phyloP scores from a whole-genome alignment of 2,329 filamentous ascomycete species.

The Hypoxylon sp. region DNA sequence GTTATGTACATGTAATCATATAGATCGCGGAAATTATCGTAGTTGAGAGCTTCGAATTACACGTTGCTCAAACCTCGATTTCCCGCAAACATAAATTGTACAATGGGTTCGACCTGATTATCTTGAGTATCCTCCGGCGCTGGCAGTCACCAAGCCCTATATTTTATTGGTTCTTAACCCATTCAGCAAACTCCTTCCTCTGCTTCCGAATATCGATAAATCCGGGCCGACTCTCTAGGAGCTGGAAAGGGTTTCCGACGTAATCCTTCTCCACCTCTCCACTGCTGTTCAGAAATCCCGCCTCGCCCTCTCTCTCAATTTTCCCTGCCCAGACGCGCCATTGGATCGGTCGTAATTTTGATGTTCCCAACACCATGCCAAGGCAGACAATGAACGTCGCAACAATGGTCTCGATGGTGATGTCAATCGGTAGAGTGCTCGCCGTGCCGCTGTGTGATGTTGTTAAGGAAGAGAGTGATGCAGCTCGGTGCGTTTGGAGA shows the following conservation, averaged over 20 bases:
- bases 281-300: conserved; percentile 68
- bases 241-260: conserved; percentile 82
- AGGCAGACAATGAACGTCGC: conserved; percentile 85
- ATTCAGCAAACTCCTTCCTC: conserved; percentile 83
- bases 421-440: conserved; percentile 81
- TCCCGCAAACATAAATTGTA: neutral
- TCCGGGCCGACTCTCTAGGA: conserved; percentile 83
- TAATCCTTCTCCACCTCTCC: conserved; percentile 79
- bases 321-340: conserved; percentile 87
- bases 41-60: neutral
- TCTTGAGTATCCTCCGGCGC: neutral
- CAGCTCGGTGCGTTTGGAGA: conserved; percentile 72
- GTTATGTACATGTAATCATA: neutral
- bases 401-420: conserved; percentile 86
- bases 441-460: conserved; percentile 60
- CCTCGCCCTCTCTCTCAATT: conserved; percentile 81
- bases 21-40: neutral
- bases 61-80: neutral
- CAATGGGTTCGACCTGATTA: neutral
- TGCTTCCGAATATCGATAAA: conserved; percentile 91
- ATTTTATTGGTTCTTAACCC: conserved; percentile 67
- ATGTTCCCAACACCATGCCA: conserved; percentile 84
- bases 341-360: conserved; percentile 85
- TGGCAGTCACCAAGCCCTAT: neutral
- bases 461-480: conserved; percentile 63